Conservation (phyloP, 2,329 filamentous ascomycete genomes). For the Phyllosticta citrichinensis region DNA sequence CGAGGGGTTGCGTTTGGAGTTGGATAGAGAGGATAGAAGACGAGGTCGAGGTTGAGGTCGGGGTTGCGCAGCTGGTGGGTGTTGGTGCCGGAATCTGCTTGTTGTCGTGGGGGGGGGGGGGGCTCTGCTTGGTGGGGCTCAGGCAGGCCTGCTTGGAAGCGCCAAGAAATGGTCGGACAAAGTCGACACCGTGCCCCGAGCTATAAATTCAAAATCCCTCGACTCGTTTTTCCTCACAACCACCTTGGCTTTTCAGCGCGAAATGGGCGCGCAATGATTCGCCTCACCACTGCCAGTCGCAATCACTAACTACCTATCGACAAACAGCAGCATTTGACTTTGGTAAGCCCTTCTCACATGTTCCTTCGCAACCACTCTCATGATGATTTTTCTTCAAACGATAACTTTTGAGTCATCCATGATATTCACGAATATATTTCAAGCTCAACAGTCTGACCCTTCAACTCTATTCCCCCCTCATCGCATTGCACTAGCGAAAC, state of each 20-base stretch:
- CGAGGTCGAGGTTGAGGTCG: not conserved
- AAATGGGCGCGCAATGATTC: no score
- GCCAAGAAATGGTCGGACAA: not conserved
- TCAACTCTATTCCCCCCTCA: not conserved
- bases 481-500: not conserved
- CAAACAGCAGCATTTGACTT: not conserved
- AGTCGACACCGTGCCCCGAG: constrained; percentile 3
- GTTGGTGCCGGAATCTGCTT: constrained; percentile 8
- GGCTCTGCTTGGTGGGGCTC: constrained; percentile 9
- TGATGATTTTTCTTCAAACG: constrained; percentile 24
- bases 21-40: not conserved
- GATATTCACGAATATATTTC: constrained; percentile 28
- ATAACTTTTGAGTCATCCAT: constrained; percentile 30
- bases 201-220: not conserved
- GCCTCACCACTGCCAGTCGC: not conserved
- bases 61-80: constrained; percentile 1
- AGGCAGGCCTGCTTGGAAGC: not conserved
- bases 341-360: constrained; percentile 15
- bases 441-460: constrained; percentile 47
- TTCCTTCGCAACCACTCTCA: constrained; percentile 7
- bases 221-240: not conserved
- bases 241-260: not conserved
- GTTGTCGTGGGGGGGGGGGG: constrained; percentile 10
- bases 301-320: not conserved
- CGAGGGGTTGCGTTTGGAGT: not conserved